Conservation (phyloP, 306 rosid species). For the Delonix regia region DNA sequence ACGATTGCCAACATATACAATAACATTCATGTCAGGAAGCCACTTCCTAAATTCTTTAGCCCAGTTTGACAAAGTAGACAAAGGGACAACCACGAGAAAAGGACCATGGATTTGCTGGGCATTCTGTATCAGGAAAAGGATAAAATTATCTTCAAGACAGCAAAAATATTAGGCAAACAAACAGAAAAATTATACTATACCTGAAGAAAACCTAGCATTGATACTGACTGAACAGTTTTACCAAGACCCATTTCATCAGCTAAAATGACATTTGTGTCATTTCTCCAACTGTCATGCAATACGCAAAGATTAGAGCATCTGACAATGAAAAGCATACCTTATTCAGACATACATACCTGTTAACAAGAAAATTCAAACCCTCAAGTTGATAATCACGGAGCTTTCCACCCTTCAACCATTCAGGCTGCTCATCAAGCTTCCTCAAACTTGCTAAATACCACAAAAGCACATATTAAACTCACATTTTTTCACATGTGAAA, state of each 20-base stretch:
- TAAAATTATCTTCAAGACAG: background rate
- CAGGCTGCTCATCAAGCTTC: constrained; percentile 98
- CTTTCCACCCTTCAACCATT: constrained; percentile 97
- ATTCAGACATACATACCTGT: constrained; percentile 60
- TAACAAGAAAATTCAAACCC: constrained; percentile 99
- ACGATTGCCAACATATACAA: constrained; percentile 96
- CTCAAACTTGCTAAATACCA: constrained; percentile 85
- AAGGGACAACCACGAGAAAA: constrained; percentile 96
- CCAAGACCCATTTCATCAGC: constrained; percentile 99
- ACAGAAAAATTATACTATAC: constrained; percentile 45
- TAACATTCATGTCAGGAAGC: constrained; percentile 99
- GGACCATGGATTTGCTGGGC: constrained; percentile 97
- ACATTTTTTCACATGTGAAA: constrained; percentile 13
- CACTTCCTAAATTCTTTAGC: constrained; percentile 99
- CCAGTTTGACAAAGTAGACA: constrained; percentile 98
- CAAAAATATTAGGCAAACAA: constrained; percentile 27
- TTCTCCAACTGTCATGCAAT: constrained; percentile 87
- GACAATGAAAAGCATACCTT: constrained; percentile 14
- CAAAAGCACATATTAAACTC: constrained; percentile 34
- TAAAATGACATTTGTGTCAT: constrained; percentile 97
- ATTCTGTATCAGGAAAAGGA: constrained; percentile 59
- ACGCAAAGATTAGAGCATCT: constrained; percentile 40
- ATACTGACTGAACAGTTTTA: constrained; percentile 97
- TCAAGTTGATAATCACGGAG: constrained; percentile 99
- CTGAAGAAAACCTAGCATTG: constrained; percentile 99